These are phyloP conservation scores for Mitragyna speciosa DNA, from an alignment of 257 asterid genomes.

Conservation along the genomic window DNA sequence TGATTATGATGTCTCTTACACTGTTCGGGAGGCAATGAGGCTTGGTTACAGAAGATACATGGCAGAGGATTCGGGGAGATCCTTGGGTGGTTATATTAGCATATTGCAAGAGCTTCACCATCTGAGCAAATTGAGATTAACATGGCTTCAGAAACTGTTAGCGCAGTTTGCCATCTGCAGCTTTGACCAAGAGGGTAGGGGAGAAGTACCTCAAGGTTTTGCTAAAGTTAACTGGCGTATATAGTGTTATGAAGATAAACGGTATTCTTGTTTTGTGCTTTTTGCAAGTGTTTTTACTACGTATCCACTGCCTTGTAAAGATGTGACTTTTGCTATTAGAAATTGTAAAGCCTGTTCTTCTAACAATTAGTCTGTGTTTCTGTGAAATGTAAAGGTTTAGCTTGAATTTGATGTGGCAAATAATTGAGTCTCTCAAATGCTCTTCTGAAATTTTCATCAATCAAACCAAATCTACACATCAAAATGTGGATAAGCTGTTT, in stretches of 20 bases:
- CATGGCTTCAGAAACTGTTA: slow-evolving; percentile 27
- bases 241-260: not conserved
- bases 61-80: slow-evolving; percentile 23
- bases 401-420: no score
- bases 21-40: slow-evolving; percentile 30
- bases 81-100: slow-evolving; percentile 28
- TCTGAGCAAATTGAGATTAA: slow-evolving; percentile 35
- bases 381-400: no score
- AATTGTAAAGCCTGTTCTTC: no score
- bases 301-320: not conserved
- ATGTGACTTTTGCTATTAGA: no score
- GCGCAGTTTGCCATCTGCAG: slow-evolving; percentile 18
- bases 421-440: no score
- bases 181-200: not conserved
- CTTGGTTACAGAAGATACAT: slow-evolving; percentile 36
- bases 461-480: no score
- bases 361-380: no score
- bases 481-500: no score
- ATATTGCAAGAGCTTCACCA: slow-evolving; percentile 45
- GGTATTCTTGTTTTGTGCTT: not conserved
- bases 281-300: not conserved
- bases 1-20: slow-evolving; percentile 21
- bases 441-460: no score
- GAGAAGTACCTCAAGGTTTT: not conserved
- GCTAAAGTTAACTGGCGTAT: not conserved